These are phyloP conservation scores for Eutrema heterophyllum DNA, from an alignment of 345 rosid genomes.

Conservation along the genomic window DNA sequence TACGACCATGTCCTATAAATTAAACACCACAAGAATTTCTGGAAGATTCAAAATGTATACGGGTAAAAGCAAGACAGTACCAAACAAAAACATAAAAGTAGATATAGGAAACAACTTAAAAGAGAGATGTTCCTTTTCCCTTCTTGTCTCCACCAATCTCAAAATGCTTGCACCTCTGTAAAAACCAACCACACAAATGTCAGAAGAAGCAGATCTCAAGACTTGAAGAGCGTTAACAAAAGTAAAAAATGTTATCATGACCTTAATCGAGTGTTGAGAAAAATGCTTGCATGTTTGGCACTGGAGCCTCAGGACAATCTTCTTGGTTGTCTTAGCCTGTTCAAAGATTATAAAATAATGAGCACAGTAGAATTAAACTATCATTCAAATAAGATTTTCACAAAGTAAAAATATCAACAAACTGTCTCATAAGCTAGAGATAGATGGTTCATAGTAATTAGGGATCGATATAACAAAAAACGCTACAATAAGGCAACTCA, in stretches of 20 bases:
- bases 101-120: conserved; percentile 24
- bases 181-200: background rate
- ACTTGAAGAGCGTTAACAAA: background rate
- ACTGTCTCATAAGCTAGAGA: background rate
- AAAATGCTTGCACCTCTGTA: conserved; percentile 78
- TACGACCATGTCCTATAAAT: background rate
- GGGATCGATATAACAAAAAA: background rate
- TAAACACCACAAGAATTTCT: background rate
- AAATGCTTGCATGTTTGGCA: conserved; percentile 89
- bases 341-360: background rate
- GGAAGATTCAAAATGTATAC: background rate
- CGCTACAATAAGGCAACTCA: background rate
- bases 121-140: conserved; percentile 73
- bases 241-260: background rate
- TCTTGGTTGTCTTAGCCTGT: conserved; percentile 89
- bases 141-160: conserved; percentile 83
- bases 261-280: conserved; percentile 82
- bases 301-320: conserved; percentile 83
- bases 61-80: background rate
- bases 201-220: background rate
- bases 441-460: background rate
- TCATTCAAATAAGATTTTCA: background rate
- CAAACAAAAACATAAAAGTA: background rate
- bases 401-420: background rate
- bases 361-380: background rate